Base-by-base conservation (phyloP, 495 filamentous ascomycete species). In the Cladorrhinum samala region DNA sequence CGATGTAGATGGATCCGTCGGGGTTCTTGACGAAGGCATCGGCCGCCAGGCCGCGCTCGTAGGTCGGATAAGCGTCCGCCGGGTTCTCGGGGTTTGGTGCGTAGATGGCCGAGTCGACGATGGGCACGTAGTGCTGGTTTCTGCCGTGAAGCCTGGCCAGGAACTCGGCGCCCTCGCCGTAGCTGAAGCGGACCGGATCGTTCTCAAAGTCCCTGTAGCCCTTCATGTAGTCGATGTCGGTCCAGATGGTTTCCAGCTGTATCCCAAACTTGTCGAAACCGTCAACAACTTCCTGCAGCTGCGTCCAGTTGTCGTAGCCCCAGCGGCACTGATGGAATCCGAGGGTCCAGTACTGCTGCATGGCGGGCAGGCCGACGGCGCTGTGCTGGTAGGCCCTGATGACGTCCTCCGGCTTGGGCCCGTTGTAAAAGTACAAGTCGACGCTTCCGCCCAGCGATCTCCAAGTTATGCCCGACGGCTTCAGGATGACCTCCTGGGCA, bases 281-380 rank as follows among this genome's bases (percentile, higher is more conserved):
- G 46, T 83, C 78, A 30, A 95, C 79, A 9, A 89, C 88, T n/a
- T 83, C 83, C 44, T 87, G 80, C 44, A 95, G 72, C 7, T 82
- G 79, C 37, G 82, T 83, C 70, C 86, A 84, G 67, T 91, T 88
- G 8, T 72, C 71, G 61, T 92, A 92, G 6, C 91, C 91, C 68
- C 89, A 94, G 55, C 85, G 74, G 63, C 89, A 95, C 55, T 95
- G 85, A 58, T 94, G 88, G 60, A 83, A 88, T 2, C 91, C 91
- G 56, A 94, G 84, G 0, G 83, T 79, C 86, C 88, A 96, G 68
- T 94, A 96, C 49, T 88, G 86, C 65, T 90, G 86, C 88, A 93
- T 90, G 0, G 83, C 83, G 6, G 89, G 84, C 18, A 85, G 70
- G 0, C 87, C 87, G 49, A 84, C 77, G 9, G 86, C 72, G 79